These are phyloP conservation scores for Ustilago shanxiensis DNA, from an alignment of 1,284 basidiomycete species.

Conservation along the genomic window DNA sequence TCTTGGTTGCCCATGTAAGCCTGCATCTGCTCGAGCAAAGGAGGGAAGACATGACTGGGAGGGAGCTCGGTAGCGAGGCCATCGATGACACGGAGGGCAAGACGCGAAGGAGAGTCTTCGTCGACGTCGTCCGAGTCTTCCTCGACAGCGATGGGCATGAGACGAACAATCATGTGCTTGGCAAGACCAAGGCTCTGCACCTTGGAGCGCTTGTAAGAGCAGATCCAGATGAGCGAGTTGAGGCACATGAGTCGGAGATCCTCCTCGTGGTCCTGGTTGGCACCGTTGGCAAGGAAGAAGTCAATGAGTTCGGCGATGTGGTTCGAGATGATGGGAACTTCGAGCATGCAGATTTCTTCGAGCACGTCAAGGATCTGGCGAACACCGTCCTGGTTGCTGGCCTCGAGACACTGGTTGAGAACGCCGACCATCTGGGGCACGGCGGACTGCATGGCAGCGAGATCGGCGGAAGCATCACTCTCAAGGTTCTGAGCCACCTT, in stretches of 20 bases:
- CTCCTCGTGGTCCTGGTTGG: constrained; percentile 82
- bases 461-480: constrained; percentile 84
- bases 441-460: constrained; percentile 91
- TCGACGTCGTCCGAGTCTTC: constrained; percentile 85
- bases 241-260: constrained; percentile 90
- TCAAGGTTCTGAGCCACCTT: constrained; percentile 95
- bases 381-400: constrained; percentile 83
- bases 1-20: constrained; percentile 69
- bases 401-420: constrained; percentile 86
- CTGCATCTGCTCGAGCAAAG: constrained; percentile 77
- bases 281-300: constrained; percentile 88
- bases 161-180: constrained; percentile 85
- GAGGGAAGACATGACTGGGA: constrained; percentile 95
- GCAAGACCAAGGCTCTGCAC: constrained; percentile 89
- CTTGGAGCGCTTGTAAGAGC: constrained; percentile 94
- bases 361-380: constrained; percentile 94
- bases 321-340: constrained; percentile 90
- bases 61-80: constrained; percentile 92
- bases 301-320: constrained; percentile 88
- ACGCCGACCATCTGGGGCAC: constrained; percentile 92
- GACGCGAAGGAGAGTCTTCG: constrained; percentile 89
- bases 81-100: constrained; percentile 95
- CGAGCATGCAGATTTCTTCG: constrained; percentile 91
- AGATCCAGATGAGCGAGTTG: constrained; percentile 94
- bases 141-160: constrained; percentile 95